Evolutionary conservation across 306 rosid genomes (phyloP), one percentile per base, ranked within the genome.

Genomic region (Lathyrus aphaca): DNA sequence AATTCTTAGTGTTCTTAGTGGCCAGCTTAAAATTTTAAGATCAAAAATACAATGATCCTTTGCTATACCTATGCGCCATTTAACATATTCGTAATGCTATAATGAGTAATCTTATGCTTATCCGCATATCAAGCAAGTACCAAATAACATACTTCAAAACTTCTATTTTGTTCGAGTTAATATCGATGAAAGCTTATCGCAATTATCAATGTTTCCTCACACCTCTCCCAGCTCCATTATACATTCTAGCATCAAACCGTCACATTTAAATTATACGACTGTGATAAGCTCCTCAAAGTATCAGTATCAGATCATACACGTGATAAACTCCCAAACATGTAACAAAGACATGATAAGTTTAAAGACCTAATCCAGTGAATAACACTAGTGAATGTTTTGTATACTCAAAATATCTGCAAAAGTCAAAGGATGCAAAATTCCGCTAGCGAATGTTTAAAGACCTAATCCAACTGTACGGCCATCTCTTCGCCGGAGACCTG

Each of bases 381-480:
- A 35, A 35, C 39, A 35, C 39, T 6, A 35, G 39, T 35, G 39
- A 35, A 35, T 35, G 3, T 35, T 35, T 35, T 7, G 37, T 3
- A 68, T 51, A 30, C 70, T 40, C 64, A 75, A 72, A 78, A 66
- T 51, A 40, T 63, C 61, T 18, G 23, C 64, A 27, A 50, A 54
- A 56, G 84, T 69, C 19, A 53, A 46, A 17, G 8, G 74, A 74
- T 37, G 74, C 30, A 69, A 56, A 54, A 8, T 48, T 44, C 16
- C 17, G 16, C 71, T 6, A 23, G 59, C 6, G 42, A 43, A 55
- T 5, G 64, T 75, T 82, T 77, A 95, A 74, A 91, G 96, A 58
- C 97, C 99, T 77, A 95, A 83, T 68, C 99, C 97, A 62, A 95
- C 97, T 1, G 99, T 95, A 35, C 97, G 96, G n/a, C 99, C 99